Base-by-base conservation (phyloP, 768 basidiomycete species). In the Tricholoma matsutake region DNA sequence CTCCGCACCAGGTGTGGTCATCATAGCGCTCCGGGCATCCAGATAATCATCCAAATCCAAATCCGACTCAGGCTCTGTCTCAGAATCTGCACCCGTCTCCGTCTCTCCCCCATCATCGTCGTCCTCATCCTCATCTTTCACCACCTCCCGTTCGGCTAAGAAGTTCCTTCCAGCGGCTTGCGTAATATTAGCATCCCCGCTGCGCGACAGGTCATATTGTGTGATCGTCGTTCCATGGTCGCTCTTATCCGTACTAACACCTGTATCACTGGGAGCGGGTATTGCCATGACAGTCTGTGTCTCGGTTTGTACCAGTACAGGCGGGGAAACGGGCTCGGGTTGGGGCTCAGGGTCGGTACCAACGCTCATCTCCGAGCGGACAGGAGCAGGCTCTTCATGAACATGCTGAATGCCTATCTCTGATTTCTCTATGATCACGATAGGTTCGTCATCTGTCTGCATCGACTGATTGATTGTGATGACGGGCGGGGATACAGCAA, bases 21-120 rank as follows among this genome's bases (percentile, higher is more conserved):
- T 80, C 65, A 83, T 86, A 62, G 81, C 76, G 63, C 80, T 92
- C 69, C 86, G 78, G 1, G 94, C 95, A 70, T 96, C 94, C 1
- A 87, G 79, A 66, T 91, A 94, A 61, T 92, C 86, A 16, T 87
- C 90, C 34, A 69, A 72, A 16, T 87, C 90, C 34, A 69, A 72
- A 45, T 88, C 87, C 2, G 85, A 86, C 62, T 91, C 90, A 0
- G 86, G 86, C 61, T 89, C 89, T 0, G 86, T 85, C 58, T 88
- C 89, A 0, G 84, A 83, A 54, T 86, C 89, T 1, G 81, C 81
- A 45, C 86, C 89, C 0, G 87, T 88, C 74, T 87, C 86, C 10
- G 83, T 85, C 56, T 79, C 81, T 18, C 81, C 80, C 47, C 76
- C 77, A 2, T 75, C 76, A 13, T 66, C 71, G 29, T 64, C 63